A percentile compares a stretch with the other conserved stretches of the same genome.
phyloP scores from a whole-genome alignment of 805 yeast species.

The Zygoascus tannicola region DNA sequence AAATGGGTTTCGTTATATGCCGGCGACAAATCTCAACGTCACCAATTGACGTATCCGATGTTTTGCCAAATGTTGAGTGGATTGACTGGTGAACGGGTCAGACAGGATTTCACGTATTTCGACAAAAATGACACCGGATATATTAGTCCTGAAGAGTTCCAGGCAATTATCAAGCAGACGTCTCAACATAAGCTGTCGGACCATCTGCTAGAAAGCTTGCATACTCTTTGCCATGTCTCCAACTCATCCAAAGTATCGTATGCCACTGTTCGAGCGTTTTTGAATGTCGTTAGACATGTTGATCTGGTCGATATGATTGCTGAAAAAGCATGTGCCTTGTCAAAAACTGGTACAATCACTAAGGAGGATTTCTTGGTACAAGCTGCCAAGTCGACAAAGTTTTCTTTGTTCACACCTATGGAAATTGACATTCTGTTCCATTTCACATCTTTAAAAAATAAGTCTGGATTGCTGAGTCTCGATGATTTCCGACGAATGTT shows the following conservation, averaged over 20 bases:
- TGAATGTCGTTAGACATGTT: slow-evolving; percentile 33
- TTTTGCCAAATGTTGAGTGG: slow-evolving; percentile 38
- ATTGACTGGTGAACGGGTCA: slow-evolving; percentile 38
- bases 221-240: slow-evolving; percentile 30
- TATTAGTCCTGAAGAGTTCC: slow-evolving; percentile 34
- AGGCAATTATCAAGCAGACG: slow-evolving; percentile 29
- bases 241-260: slow-evolving; percentile 30
- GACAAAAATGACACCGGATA: slow-evolving; percentile 31
- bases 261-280: slow-evolving; percentile 36
- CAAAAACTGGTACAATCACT: slow-evolving; percentile 31
- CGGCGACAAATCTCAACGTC: slow-evolving; percentile 31
- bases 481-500: slow-evolving; percentile 33
- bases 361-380: slow-evolving; percentile 30
- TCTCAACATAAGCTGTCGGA: slow-evolving; percentile 35
- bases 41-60: slow-evolving; percentile 32
- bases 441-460: slow-evolving; percentile 28
- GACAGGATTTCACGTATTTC: slow-evolving; percentile 34
- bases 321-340: slow-evolving; percentile 24
- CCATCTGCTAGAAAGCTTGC: slow-evolving; percentile 29
- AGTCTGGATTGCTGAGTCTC: slow-evolving; percentile 25
- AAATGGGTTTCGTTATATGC: slow-evolving; percentile 34
- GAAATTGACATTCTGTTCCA: slow-evolving; percentile 37
- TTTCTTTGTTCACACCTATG: slow-evolving; percentile 35
- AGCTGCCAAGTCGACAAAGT: slow-evolving; percentile 33
- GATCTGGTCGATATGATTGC: slow-evolving; percentile 34